Evolutionary conservation across 2,329 filamentous ascomycete species (phyloP), one percentile per base, ranked within the genome.

Genomic region (Aspergillus awamori): DNA sequence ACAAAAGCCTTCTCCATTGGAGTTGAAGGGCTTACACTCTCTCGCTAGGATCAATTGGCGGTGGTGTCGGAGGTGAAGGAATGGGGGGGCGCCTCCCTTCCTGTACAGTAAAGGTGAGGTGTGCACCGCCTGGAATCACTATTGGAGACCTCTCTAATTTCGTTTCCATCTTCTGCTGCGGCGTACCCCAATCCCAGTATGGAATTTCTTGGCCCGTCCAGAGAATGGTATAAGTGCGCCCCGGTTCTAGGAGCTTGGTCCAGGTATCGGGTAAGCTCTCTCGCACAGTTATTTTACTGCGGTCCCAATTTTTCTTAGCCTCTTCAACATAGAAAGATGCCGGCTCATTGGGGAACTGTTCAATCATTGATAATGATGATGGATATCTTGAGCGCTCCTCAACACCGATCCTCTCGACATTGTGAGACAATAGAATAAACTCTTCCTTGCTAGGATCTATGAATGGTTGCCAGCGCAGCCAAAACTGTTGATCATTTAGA

Each of bases 191-290:
- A 20, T 56, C 39, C 39, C 53, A 47, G 39, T 56, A n/a, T 28
- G 53, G 8, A 56, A 56, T 24, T n/a, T 47, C 39, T 56, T 33
- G 10, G n/a, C 53, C 53, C 8, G 53, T 56, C 53, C 53, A 56
- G 53, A 45, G 53, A 56, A 56, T 22, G 24, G 11, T 28, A 22
- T 56, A 56, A 38, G 53, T 56, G 17, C 28, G 41, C n/a, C 53
- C 53, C 20, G 53, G 53, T 26, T 56, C 13, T 56, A 56, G n/a
- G 26, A 56, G 53, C 39, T 45, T 56, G 11, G 11, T n/a, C 53
- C 53, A 56, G 53, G 26, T n/a, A 28, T 56, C 39, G 7, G 53
- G 53, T 17, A 56, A 36, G 28, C 20, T 11, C 38, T 4, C 4
- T 56, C 11, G 13, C 10, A 28, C 13, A 15, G 3, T 47, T 13